These are phyloP conservation scores for Atractiella rhizophila DNA, from an alignment of 768 basidiomycete genomes.

Conservation along the genomic window DNA sequence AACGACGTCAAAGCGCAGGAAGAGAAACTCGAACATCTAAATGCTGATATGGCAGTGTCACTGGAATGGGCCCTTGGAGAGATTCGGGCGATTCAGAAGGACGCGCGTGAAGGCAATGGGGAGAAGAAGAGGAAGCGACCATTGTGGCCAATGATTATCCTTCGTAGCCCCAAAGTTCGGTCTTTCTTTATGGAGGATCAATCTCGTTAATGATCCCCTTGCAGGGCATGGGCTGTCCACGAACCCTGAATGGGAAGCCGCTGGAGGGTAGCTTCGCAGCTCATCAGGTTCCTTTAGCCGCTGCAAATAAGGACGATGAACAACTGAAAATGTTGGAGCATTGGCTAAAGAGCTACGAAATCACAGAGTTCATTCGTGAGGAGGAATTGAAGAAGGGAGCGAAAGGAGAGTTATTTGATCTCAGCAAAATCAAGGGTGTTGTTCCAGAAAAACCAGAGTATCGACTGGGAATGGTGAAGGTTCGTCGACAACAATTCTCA, in stretches of 20 bases:
- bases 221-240: too few species aligned
- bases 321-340: conserved; percentile 38
- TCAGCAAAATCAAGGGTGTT: conserved; percentile 3
- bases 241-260: conserved; percentile 11
- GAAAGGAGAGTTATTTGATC: neutral
- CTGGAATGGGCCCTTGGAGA: conserved; percentile 36
- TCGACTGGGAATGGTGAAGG: conserved; percentile 12
- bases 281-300: conserved; percentile 69
- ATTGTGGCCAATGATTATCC: conserved; percentile 67
- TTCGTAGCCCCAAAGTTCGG: conserved; percentile 53
- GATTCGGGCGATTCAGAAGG: conserved; percentile 41
- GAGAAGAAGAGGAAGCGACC: conserved; percentile 61
- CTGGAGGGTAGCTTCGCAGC: conserved; percentile 61
- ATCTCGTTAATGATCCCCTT: too few species aligned
- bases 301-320: conserved; percentile 36
- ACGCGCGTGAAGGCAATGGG: conserved; percentile 49
- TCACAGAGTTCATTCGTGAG: too few species aligned
- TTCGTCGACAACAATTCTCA: neutral
- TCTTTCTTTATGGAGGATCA: too few species aligned
- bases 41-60: conserved; percentile 52
- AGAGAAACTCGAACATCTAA: conserved; percentile 25
- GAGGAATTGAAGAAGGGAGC: conserved; percentile 34
- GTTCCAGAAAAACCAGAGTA: conserved; percentile 11
- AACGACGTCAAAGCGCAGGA: conserved; percentile 23
- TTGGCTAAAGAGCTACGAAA: conserved; percentile 50